Evolutionary conservation across 2,329 filamentous ascomycete species (phyloP).

Genomic region (Alternaria gaisen): DNA sequence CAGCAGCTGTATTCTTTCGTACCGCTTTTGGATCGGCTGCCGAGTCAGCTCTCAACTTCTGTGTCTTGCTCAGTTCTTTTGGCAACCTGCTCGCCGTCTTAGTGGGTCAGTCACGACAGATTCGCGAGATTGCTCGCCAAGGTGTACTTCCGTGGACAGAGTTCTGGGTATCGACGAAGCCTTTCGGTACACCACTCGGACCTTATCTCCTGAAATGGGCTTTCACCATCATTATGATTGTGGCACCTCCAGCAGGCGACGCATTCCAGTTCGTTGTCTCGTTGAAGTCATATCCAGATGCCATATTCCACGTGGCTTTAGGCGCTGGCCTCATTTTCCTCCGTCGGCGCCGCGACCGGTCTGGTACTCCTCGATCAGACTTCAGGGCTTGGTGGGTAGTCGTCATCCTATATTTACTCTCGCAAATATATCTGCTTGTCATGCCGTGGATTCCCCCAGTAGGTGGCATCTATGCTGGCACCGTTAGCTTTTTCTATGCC

Average conservation of each 20-base stretch:
- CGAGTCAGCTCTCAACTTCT: conserved; percentile 62
- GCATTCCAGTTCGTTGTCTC: conserved; percentile 70
- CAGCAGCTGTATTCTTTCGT: conserved; percentile 67
- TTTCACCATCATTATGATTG: conserved; percentile 39
- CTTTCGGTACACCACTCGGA: conserved; percentile 70
- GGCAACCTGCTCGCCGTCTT: conserved; percentile 44
- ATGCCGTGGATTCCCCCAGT: conserved; percentile 78
- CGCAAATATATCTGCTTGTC: conserved; percentile 60
- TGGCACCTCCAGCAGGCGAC: conserved; percentile 66
- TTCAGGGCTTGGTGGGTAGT: conserved; percentile 38
- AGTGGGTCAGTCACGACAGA: conserved; percentile 39
- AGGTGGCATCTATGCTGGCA: conserved; percentile 55
- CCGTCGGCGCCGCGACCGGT: conserved; percentile 35
- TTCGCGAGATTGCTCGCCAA: conserved; percentile 42
- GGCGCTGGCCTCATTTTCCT: conserved; percentile 37
- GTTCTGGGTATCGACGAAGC: conserved; percentile 70
- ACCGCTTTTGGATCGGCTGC: conserved; percentile 66
- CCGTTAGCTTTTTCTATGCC: conserved; percentile 76
- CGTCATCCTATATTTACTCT: conserved; percentile 33
- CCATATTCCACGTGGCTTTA: conserved; percentile 38
- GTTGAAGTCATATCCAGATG: conserved; percentile 38
- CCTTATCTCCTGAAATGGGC: conserved; percentile 58
- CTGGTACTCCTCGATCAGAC: conserved; percentile 32
- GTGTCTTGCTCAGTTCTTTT: conserved; percentile 37
- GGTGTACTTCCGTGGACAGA: conserved; percentile 41